phyloP scores from a whole-genome alignment of 139 green algal species.

The Protoeuglena noctilucae region DNA sequence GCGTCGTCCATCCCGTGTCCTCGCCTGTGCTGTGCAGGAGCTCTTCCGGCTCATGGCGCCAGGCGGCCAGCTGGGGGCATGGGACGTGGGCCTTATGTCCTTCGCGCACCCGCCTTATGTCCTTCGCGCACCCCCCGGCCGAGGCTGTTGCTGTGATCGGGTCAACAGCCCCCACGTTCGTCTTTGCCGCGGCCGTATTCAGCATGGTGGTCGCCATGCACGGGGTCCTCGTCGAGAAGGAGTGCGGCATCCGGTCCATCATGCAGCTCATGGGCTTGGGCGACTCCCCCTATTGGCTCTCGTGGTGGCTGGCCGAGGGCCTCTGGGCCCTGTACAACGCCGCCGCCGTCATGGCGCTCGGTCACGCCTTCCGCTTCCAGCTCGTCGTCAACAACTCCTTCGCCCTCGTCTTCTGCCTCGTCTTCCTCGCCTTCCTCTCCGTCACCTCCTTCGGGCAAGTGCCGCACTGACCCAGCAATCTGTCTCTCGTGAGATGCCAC shows the following conservation, averaged over 20 bases:
- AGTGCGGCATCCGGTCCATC: not conserved
- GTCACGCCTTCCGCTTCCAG: constrained; percentile 1
- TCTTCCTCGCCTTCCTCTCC: constrained; percentile 3
- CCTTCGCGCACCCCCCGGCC: constrained; percentile 1
- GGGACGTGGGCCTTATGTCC: too few relatives aligned
- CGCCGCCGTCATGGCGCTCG: constrained; percentile 1
- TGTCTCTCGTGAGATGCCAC: too few relatives aligned
- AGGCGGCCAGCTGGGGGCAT: too few relatives aligned
- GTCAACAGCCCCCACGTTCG: not conserved
- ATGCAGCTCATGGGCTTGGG: constrained; percentile 17
- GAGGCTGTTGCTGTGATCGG: not conserved
- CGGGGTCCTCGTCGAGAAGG: not conserved
- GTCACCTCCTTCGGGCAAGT: not conserved
- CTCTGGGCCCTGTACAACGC: not conserved
- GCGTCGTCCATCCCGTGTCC: not conserved
- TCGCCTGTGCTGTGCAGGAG: not conserved
- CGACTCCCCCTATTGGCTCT: constrained; percentile 16
- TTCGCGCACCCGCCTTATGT: too few relatives aligned
- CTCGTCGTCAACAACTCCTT: constrained; percentile 3
- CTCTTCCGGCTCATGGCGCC: too few relatives aligned
- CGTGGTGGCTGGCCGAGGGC: constrained; percentile 15
- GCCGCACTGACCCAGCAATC: too few relatives aligned
- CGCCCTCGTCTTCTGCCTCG: not conserved
- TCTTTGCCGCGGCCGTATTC: constrained; percentile 3
- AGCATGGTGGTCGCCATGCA: not conserved